These are phyloP conservation scores for Eleusine indica DNA, from an alignment of 176 grass and related monocot genomes.

Conservation along the genomic window DNA sequence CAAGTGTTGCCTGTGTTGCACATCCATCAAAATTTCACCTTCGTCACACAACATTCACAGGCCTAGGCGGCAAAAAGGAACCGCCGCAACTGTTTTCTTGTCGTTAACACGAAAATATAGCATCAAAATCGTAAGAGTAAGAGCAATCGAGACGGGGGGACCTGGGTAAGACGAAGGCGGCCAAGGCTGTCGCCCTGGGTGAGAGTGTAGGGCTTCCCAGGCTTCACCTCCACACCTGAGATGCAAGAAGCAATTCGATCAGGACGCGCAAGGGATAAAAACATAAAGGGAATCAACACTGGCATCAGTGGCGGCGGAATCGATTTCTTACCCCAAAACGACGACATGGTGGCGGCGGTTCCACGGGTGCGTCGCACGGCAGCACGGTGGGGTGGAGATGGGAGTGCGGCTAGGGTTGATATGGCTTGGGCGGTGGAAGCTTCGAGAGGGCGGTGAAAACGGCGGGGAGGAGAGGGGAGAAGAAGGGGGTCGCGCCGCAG, in stretches of 20 bases:
- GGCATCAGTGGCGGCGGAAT: background rate
- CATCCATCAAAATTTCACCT: conserved; percentile 5
- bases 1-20: conserved; percentile 69
- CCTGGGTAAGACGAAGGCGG: conserved; percentile 78
- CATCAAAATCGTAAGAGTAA: background rate
- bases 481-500: background rate
- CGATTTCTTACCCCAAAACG: conserved; percentile 77
- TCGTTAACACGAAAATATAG: background rate
- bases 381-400: background rate
- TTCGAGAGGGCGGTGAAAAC: conserved; percentile 35
- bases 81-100: background rate
- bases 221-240: conserved; percentile 77
- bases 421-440: conserved; percentile 2
- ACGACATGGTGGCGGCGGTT: conserved; percentile 44
- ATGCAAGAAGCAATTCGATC: background rate
- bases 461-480: background rate
- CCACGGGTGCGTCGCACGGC: background rate
- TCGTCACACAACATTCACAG: background rate
- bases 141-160: conserved; percentile 15
- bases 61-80: background rate
- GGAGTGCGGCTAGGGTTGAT: background rate
- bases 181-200: conserved; percentile 38
- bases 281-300: background rate
- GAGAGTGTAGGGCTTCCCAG: conserved; percentile 76
- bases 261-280: background rate